phyloP scores from a whole-genome alignment of 192 early-diverging fungal species.

The Borealophlyctis nickersoniae region DNA sequence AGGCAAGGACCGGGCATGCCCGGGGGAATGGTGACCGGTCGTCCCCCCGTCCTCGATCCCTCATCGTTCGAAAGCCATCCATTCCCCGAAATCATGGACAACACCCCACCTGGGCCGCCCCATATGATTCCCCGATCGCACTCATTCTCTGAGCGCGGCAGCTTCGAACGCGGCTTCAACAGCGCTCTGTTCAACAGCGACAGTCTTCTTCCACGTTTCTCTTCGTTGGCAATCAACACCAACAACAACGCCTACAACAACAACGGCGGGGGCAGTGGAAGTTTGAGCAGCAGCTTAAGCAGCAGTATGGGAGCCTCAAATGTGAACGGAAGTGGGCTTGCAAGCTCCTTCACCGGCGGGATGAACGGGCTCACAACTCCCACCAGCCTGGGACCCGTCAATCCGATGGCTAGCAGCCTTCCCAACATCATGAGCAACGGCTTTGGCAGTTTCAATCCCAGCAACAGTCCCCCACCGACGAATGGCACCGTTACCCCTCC shows the following conservation, averaged over 20 bases:
- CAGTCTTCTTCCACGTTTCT: slow-evolving; percentile 28
- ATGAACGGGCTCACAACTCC: neutral
- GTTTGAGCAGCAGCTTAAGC: neutral
- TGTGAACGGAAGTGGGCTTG: neutral
- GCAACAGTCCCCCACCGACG: neutral
- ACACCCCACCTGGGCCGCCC: slow-evolving; percentile 9
- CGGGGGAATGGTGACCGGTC: slow-evolving; percentile 6
- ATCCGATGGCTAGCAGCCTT: neutral
- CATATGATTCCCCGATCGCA: slow-evolving; percentile 19
- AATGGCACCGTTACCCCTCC: neutral
- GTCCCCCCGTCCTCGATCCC: slow-evolving; percentile 1
- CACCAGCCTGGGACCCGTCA: no score
- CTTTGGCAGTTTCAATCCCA: neutral
- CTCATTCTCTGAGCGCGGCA: slow-evolving; percentile 21
- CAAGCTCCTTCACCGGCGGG: neutral
- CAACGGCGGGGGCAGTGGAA: slow-evolving; percentile 2
- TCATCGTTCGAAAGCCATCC: slow-evolving; percentile 9
- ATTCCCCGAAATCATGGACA: slow-evolving; percentile 19
- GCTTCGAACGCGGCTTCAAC: slow-evolving; percentile 40
- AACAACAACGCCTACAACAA: no score
- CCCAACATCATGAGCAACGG: neutral
- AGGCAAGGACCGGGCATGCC: slow-evolving; percentile 2
- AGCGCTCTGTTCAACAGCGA: slow-evolving; percentile 51
- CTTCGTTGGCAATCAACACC: slow-evolving; percentile 17
- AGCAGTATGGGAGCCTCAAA: neutral